These are phyloP conservation scores for Neoarthrinium moseri DNA, from an alignment of 2,329 filamentous ascomycete species.

Conservation along the genomic window DNA sequence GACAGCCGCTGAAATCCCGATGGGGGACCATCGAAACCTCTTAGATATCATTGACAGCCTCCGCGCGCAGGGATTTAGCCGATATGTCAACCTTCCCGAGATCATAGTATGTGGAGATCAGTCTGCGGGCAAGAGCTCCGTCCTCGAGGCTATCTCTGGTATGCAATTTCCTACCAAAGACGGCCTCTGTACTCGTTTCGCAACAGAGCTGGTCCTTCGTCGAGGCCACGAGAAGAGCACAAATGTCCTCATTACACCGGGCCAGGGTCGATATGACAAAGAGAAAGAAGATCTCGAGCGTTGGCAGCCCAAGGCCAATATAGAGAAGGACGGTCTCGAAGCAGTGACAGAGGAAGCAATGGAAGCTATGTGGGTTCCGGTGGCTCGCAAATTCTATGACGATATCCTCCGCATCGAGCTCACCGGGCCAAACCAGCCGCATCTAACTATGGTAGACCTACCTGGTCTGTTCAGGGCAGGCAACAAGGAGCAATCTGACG, in stretches of 20 bases:
- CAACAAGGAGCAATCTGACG: slow-evolving; percentile 39
- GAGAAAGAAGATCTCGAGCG: slow-evolving; percentile 20
- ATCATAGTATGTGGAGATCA: slow-evolving; percentile 53
- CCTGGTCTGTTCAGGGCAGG: slow-evolving; percentile 51
- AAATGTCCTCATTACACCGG: slow-evolving; percentile 30
- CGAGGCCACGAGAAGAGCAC: slow-evolving; percentile 25
- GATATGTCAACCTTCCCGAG: slow-evolving; percentile 31
- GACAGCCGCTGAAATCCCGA: neutral
- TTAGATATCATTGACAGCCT: slow-evolving; percentile 30
- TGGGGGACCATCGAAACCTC: slow-evolving; percentile 20
- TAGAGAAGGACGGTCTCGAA: slow-evolving; percentile 23
- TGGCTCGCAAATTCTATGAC: too few species aligned
- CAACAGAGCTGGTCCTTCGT: slow-evolving; percentile 58
- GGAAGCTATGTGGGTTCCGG: slow-evolving; percentile 6
- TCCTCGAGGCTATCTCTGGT: slow-evolving; percentile 51
- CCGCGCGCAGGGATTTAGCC: slow-evolving; percentile 31
- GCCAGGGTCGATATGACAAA: slow-evolving; percentile 21
- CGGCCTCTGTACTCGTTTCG: slow-evolving; percentile 58
- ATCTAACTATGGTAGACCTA: slow-evolving; percentile 58
- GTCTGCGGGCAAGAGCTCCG: slow-evolving; percentile 55
- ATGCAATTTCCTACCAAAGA: slow-evolving; percentile 57
- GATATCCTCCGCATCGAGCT: slow-evolving; percentile 47
- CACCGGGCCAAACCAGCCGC: slow-evolving; percentile 40
- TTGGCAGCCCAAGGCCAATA: slow-evolving; percentile 15
- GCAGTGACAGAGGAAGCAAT: slow-evolving; percentile 35